Percentiles rank a stretch among this genome's conserved stretches.
phyloP scores from a whole-genome alignment of 2,329 filamentous ascomycete species.

The Xylariaceae sp. region DNA sequence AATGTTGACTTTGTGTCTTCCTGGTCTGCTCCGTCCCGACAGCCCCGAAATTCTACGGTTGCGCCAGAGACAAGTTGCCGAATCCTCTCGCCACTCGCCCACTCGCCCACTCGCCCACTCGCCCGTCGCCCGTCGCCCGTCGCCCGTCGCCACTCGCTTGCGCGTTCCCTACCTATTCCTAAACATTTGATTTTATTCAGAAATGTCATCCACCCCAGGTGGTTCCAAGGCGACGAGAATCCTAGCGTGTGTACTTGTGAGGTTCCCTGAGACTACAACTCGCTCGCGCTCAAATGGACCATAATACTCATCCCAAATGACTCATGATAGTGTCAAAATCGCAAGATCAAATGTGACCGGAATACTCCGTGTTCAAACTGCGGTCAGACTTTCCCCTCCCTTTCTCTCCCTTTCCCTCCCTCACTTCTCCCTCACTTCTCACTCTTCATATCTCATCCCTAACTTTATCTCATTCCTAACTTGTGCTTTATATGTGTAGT shows the following conservation, averaged over 20 bases:
- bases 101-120: no score
- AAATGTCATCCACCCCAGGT: slow-evolving; percentile 24
- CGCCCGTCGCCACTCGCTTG: no score
- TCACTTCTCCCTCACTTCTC: no score
- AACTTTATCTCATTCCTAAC: background rate
- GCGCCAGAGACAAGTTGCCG: no score
- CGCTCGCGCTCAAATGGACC: background rate
- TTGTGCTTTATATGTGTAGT: slow-evolving; percentile 22
- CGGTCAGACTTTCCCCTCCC: slow-evolving; percentile 16
- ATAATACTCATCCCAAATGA: background rate
- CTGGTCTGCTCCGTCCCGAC: no score
- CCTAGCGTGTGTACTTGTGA: slow-evolving; percentile 28
- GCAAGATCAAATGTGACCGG: slow-evolving; percentile 59
- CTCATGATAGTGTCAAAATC: slow-evolving; percentile 44
- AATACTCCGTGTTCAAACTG: slow-evolving; percentile 56
- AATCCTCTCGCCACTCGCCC: no score
- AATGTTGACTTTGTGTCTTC: no score
- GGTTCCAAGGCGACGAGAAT: slow-evolving; percentile 25
- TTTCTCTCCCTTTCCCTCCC: no score
- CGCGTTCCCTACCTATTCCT: no score
- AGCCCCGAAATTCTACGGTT: no score
- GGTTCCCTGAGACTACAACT: background rate
- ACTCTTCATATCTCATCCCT: background rate
- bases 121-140: no score
- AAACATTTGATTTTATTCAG: background rate